Evolutionary conservation across 2,329 filamentous ascomycete species (phyloP).

Genomic region (Pyrenophora tritici-repentis): DNA sequence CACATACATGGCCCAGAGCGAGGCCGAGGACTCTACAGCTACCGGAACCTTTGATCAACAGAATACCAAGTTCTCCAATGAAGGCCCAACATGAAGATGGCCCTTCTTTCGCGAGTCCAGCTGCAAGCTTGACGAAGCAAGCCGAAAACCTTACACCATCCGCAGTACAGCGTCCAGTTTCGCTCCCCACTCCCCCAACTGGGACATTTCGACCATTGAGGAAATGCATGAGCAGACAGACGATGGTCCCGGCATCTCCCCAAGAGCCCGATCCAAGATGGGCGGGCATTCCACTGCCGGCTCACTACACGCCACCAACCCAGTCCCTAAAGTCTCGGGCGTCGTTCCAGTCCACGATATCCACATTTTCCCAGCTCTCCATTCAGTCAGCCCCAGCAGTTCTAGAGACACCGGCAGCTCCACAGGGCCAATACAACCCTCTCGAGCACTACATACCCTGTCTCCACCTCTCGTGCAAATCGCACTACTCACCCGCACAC

Average conservation of each 20-base stretch:
- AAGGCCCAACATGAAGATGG: constrained; percentile 10
- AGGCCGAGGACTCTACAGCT: constrained; percentile 6
- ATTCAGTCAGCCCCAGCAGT: constrained; percentile 25
- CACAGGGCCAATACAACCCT: constrained; percentile 34
- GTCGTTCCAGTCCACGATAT: constrained; percentile 28
- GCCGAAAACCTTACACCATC: constrained; percentile 5
- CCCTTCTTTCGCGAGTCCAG: constrained; percentile 8
- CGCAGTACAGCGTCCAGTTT: constrained; percentile 1
- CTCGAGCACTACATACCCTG: constrained; percentile 42
- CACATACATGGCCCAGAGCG: constrained; percentile 5
- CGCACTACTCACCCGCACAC: constrained; percentile 31
- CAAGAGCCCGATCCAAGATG: constrained; percentile 19
- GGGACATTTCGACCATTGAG: constrained; percentile 5
- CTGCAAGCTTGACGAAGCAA: constrained; percentile 9
- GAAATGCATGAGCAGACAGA: constrained; percentile 10
- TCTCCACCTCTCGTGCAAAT: constrained; percentile 26
- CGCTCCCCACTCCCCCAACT: constrained; percentile 11
- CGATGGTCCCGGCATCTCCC: constrained; percentile 17
- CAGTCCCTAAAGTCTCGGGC: constrained; percentile 15
- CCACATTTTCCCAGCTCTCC: constrained; percentile 11
- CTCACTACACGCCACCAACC: constrained; percentile 21
- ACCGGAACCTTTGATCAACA: constrained; percentile 9
- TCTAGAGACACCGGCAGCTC: constrained; percentile 9
- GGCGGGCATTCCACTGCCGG: constrained; percentile 21
- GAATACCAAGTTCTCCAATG: constrained; percentile 9